A percentile compares a stretch with the other conserved stretches of the same genome.
Conservation (phyloP, 1,284 basidiomycete species). For the Fomes fomentarius region DNA sequence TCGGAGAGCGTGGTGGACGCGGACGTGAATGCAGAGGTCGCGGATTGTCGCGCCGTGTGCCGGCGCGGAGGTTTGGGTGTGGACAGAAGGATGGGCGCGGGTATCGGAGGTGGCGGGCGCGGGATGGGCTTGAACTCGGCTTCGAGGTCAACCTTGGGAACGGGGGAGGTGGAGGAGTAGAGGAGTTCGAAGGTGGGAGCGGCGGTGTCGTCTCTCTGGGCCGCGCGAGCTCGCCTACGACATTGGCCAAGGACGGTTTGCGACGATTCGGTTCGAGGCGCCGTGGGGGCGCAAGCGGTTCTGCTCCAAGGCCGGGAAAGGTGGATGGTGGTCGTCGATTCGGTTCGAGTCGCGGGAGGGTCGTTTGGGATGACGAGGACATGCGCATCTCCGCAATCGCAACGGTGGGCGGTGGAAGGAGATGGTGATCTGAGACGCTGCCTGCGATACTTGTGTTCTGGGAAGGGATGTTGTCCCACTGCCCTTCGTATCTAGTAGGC, state of each 20-base stretch:
- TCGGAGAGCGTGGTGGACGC: constrained; percentile 11
- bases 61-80: background rate
- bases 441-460: background rate
- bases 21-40: constrained; percentile 7
- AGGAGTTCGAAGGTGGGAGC: background rate
- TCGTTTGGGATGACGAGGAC: background rate
- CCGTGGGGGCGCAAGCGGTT: background rate
- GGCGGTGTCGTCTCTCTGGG: background rate
- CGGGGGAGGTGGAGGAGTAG: background rate
- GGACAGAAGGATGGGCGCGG: background rate
- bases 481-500: background rate
- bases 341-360: constrained; percentile 3
- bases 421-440: background rate
- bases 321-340: constrained; percentile 19
- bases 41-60: background rate
- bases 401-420: background rate
- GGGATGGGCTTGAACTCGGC: constrained; percentile 1
- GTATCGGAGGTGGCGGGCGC: background rate
- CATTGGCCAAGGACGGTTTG: constrained; percentile 6
- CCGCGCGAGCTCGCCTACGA: background rate
- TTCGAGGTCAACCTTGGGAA: constrained; percentile 4
- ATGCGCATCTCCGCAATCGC: background rate
- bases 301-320: background rate
- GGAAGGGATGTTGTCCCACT: background rate
- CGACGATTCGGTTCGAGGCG: constrained; percentile 20